Percentiles rank a stretch among this genome's conserved stretches.
Evolutionary conservation across 2,329 filamentous ascomycete genomes (phyloP).

Genomic region (Colletotrichum scovillei): DNA sequence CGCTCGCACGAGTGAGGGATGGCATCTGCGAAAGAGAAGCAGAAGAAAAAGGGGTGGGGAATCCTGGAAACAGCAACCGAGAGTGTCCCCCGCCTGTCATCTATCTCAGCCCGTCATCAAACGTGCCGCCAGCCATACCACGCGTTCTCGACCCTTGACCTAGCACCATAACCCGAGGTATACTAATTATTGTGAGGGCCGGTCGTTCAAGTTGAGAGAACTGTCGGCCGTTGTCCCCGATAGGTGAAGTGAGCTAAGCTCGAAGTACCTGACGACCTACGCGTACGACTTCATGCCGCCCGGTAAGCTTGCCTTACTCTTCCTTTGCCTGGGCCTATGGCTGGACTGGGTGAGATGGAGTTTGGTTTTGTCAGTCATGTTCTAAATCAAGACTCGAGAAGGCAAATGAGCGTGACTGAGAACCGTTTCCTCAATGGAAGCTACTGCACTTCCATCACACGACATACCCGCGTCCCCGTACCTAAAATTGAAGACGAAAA

Average conservation of each 20-base stretch:
- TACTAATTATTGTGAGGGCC: too few species aligned
- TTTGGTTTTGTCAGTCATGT: neutral
- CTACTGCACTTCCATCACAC: constrained; percentile 2
- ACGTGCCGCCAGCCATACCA: constrained; percentile 2
- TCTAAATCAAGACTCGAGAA: neutral
- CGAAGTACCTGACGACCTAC: neutral
- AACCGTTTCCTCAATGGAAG: neutral
- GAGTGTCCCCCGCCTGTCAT: constrained; percentile 18
- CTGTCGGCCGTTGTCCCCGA: neutral
- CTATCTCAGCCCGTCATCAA: constrained; percentile 34
- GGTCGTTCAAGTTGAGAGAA: neutral
- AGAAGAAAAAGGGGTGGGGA: neutral
- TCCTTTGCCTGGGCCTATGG: neutral
- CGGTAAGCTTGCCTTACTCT: neutral
- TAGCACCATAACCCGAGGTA: too few species aligned
- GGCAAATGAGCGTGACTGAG: neutral
- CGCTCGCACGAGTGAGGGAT: neutral
- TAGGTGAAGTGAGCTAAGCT: neutral
- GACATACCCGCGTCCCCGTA: neutral
- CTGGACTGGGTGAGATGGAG: neutral
- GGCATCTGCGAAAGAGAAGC: too few species aligned
- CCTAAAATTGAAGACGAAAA: constrained; percentile 15
- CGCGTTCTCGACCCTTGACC: constrained; percentile 1
- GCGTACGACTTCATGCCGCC: neutral
- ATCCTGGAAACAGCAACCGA: constrained; percentile 11